Base-by-base conservation (phyloP, 441 rosid species). In the Populus tomentosa region DNA sequence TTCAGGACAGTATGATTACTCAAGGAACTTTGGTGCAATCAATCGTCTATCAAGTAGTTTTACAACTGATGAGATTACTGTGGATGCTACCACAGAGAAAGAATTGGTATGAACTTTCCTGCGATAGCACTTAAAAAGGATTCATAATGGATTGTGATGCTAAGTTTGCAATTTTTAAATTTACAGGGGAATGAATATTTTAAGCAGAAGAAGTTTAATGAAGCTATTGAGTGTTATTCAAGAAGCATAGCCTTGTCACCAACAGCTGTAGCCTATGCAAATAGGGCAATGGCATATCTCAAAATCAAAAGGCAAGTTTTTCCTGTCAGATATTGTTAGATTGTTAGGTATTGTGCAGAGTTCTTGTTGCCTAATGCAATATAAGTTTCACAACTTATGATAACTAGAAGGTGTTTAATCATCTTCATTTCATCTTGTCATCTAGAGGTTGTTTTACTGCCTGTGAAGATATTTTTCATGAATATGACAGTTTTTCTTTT, bases 241-340 rank as follows among this genome's bases (percentile, higher is more conserved):
- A 87, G 97, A 78, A 94, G 99, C 84, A 89, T 96, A 83, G 94
- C 95, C 56, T 80, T 96, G 69, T 89, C 94, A 16, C 97, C 98
- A 61, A 88, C 93, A 30, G 95, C 97, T 11, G 93, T 95, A 20
- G 88, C 97, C 76, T 89, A 85, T 88, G 98, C 99, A 16, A 95
- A 96, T 83, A 87, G 98, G 40, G 99, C 95, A 10, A 95, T 95
- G 99, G 92, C 97, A 78, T 95, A 89, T 81, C 93, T 95, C 77
- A 95, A 93, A 84, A 82, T 92, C 80, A 89, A 74, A 85, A 92
- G 92, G 95, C 82, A 83, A 77, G 85, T 30, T 68, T 71, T 66
- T 62, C 72, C 10, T 11, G 68, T n/a, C 28, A 50, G 59, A n/a
- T 7, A 4, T 36, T 35, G 4, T 66, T 30, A 5, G 14, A 24